A percentile compares a stretch with the other conserved stretches of the same genome.
phyloP scores from a whole-genome alignment of 352 stramenopile genomes.

The Pythium coloratum region DNA sequence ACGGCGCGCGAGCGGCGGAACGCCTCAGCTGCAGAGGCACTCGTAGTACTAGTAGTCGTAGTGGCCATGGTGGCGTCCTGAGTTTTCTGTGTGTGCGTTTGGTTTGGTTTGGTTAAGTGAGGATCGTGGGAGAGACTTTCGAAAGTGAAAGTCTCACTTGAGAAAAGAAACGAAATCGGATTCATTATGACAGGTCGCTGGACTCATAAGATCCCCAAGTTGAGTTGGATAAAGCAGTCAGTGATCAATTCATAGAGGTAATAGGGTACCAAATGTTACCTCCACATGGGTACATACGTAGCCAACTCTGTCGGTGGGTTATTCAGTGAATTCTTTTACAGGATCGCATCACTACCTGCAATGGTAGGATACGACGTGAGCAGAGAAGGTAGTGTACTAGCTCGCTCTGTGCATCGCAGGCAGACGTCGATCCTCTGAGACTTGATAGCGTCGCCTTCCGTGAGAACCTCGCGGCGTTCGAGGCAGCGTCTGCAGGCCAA shows the following conservation, averaged over 20 bases:
- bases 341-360: neutral
- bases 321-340: neutral
- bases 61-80: neutral
- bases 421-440: neutral
- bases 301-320: neutral
- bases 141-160: neutral
- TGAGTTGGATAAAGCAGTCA: neutral
- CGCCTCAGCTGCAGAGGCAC: neutral
- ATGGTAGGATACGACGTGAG: conserved; percentile 1
- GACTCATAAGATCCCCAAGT: neutral
- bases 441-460: neutral
- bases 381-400: neutral
- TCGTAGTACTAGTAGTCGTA: neutral
- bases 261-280: neutral
- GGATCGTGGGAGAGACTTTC: neutral
- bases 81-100: neutral
- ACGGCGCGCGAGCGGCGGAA: neutral
- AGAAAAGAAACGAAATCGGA: neutral
- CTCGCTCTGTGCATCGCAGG: neutral
- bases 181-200: neutral
- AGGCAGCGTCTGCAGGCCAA: conserved; percentile 14
- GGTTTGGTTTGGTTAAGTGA: neutral
- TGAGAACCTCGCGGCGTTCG: conserved; percentile 8
- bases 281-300: neutral
- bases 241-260: neutral